Conservation (phyloP, 441 rosid species). For the Pelargonium australe region DNA sequence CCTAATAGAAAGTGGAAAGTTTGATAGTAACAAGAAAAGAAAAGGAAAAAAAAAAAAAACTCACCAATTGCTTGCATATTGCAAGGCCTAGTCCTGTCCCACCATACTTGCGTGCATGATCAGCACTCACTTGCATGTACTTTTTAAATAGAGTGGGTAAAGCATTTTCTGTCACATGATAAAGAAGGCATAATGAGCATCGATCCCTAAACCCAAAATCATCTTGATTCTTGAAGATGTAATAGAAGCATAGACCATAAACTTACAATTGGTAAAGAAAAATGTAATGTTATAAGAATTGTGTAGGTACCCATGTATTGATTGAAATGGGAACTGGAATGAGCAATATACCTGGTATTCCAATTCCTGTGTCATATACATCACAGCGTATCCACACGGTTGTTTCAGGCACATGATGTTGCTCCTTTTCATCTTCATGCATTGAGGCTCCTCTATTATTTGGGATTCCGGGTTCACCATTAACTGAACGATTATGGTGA, state of each 20-base stretch:
- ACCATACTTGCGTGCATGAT: slow-evolving; percentile 90
- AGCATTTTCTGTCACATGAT: slow-evolving; percentile 59
- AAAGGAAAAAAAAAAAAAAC: slow-evolving; percentile 16
- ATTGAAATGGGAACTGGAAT: background rate
- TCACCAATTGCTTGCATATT: slow-evolving; percentile 92
- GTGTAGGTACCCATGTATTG: background rate
- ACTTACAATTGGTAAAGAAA: background rate
- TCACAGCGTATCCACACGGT: slow-evolving; percentile 86
- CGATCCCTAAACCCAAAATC: background rate
- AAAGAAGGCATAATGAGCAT: slow-evolving; percentile 13
- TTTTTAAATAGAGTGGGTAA: slow-evolving; percentile 70
- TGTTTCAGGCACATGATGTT: slow-evolving; percentile 35
- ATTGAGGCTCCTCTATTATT: slow-evolving; percentile 20
- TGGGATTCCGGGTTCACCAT: slow-evolving; percentile 28
- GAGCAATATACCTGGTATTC: slow-evolving; percentile 67
- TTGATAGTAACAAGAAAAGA: slow-evolving; percentile 8
- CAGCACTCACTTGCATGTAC: slow-evolving; percentile 95
- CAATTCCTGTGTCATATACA: slow-evolving; percentile 88
- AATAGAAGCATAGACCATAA: background rate
- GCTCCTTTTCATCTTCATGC: slow-evolving; percentile 36
- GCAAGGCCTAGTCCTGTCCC: slow-evolving; percentile 99
- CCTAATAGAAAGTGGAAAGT: background rate
- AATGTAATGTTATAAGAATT: background rate
- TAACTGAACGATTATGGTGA: slow-evolving; percentile 19
- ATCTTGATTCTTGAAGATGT: slow-evolving; percentile 9